Evolutionary conservation across 495 filamentous ascomycete species (phyloP).

Genomic region (Corynascus novoguineensis): DNA sequence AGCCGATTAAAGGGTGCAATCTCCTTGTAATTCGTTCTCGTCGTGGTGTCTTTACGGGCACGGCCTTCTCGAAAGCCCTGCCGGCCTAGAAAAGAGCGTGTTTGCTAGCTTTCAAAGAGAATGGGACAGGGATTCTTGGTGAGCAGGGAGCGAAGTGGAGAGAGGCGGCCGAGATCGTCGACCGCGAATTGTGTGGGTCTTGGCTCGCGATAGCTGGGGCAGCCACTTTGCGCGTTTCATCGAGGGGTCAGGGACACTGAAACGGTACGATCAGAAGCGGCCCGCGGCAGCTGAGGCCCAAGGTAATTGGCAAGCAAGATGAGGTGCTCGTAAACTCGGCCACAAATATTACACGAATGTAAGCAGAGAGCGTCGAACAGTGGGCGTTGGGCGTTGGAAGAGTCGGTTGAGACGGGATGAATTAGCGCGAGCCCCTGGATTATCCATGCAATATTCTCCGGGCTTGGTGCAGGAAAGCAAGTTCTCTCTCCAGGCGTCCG

Average conservation of each 20-base stretch:
- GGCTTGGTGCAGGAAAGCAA: conserved; percentile 9
- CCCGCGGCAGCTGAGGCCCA: conserved; percentile 12
- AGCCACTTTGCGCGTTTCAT: conserved; percentile 24
- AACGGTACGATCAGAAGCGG: conserved; percentile 22
- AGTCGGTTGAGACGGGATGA: not conserved
- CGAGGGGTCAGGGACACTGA: conserved; percentile 25
- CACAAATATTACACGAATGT: not conserved
- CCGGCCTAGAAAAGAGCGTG: conserved; percentile 14
- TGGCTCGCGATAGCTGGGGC: conserved; percentile 25
- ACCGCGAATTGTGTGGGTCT: conserved; percentile 20
- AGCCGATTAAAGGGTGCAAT: not conserved
- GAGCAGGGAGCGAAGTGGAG: conserved; percentile 9
- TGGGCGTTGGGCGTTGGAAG: not conserved
- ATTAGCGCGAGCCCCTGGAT: conserved; percentile 8
- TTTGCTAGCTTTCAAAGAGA: conserved; percentile 11
- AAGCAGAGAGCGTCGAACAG: not conserved
- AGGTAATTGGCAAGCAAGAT: not conserved
- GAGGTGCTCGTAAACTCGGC: not conserved
- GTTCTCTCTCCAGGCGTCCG: not conserved
- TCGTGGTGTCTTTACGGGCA: conserved; percentile 2
- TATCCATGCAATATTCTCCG: not conserved
- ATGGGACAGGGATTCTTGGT: conserved; percentile 17
- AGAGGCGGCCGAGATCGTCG: conserved; percentile 16
- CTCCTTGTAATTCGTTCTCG: not conserved
- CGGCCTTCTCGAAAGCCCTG: conserved; percentile 13